These are phyloP conservation scores for Rubroboletus pulcherrimus DNA, from an alignment of 768 basidiomycete species.

Conservation along the genomic window DNA sequence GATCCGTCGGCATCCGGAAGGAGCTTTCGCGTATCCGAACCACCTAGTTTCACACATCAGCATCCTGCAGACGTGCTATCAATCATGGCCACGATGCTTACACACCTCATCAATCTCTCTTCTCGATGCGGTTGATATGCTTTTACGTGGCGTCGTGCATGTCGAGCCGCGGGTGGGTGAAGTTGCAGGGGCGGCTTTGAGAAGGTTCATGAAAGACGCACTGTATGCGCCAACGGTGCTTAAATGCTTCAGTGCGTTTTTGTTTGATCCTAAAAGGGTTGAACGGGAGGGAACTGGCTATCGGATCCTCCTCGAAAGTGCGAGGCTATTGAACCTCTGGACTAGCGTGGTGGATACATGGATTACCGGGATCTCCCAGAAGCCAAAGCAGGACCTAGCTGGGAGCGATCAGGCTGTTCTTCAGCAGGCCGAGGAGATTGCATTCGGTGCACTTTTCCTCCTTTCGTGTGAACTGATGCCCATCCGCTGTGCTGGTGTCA, in stretches of 20 bases:
- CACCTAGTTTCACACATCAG: slow-evolving; percentile 58
- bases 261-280: slow-evolving; percentile 68
- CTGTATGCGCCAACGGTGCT: slow-evolving; percentile 55
- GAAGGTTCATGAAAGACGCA: slow-evolving; percentile 66
- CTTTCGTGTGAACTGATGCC: slow-evolving; percentile 52
- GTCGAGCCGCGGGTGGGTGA: slow-evolving; percentile 73
- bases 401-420: slow-evolving; percentile 41
- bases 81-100: slow-evolving; percentile 81
- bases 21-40: slow-evolving; percentile 62
- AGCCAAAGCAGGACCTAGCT: slow-evolving; percentile 36
- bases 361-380: slow-evolving; percentile 47
- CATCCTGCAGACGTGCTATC: slow-evolving; percentile 72
- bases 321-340: slow-evolving; percentile 72
- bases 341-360: slow-evolving; percentile 65
- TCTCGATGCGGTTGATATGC: slow-evolving; percentile 67
- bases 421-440: slow-evolving; percentile 56
- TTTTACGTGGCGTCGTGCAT: slow-evolving; percentile 79
- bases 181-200: slow-evolving; percentile 64
- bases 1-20: slow-evolving; percentile 65
- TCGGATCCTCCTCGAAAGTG: slow-evolving; percentile 62
- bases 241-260: slow-evolving; percentile 59
- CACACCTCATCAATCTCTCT: slow-evolving; percentile 50
- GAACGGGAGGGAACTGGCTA: slow-evolving; percentile 60
- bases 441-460: slow-evolving; percentile 72
- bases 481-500: slow-evolving; percentile 59